Evolutionary conservation across 495 filamentous ascomycete species (phyloP), one percentile per base, ranked within the genome.

Genomic region (Penicillium maclennaniae): DNA sequence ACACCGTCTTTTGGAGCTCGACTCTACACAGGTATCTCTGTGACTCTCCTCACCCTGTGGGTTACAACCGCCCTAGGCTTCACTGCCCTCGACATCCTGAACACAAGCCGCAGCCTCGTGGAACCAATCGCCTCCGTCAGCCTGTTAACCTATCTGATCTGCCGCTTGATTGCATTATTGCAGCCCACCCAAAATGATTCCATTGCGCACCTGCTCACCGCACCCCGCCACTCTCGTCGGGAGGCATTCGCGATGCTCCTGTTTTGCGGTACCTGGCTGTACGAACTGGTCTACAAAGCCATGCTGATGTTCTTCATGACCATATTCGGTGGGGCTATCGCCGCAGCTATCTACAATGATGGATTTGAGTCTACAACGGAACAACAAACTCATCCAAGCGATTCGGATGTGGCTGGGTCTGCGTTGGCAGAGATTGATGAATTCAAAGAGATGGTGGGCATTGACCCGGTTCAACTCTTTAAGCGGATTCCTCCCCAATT

Each of bases 11-110:
- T 31, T 1, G 27, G 27, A 12, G 9, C 27, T 31, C 27, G 27
- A 1, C 27, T 31, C 27, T 31, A 31, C 27, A 7, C 27, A 12
- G 27, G 7, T 12, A 7, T 31, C 10, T 31, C 27, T 7, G 27
- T 31, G 27, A 31, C 27, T 31, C 27, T 54, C 1, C 42, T 63
- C 20, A n/a, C 53, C 16, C 48, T 43, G 12, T 57, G 53, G 59
- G 42, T 58, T 17, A 44, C 49, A 44, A 63, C 58, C 2, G 56
- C 52, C n/a, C 47, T 63, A 16, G 45, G 47, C 36, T 63, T 67
- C 42, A 47, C 55, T 21, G 49, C 53, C 21, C 19, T 63, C 36
- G 51, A 60, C 48, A 17, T 56, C 20, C 47, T 61, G 36, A 54
- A 60, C 58, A 10, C 34, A 20, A 43, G 54, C 38, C 8, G 51